phyloP scores from a whole-genome alignment of 805 yeast species.

The Sugiyamaella lignohabitans region DNA sequence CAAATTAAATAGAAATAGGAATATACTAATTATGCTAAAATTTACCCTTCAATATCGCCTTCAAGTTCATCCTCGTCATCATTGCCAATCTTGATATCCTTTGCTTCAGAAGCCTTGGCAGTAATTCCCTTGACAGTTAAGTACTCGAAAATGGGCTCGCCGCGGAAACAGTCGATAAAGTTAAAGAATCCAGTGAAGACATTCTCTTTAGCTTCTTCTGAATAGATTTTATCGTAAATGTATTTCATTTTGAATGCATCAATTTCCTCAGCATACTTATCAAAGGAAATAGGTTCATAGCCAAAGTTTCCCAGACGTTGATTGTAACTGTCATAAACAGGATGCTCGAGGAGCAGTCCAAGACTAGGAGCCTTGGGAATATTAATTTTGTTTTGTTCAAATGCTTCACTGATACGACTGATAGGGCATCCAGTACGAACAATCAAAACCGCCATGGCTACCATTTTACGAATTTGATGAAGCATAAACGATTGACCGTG shows the following conservation, averaged over 20 bases:
- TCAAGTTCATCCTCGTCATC: slow-evolving; percentile 32
- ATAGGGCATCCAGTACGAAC: slow-evolving; percentile 82
- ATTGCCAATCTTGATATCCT: slow-evolving; percentile 24
- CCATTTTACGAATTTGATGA: slow-evolving; percentile 97
- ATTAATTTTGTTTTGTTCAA: slow-evolving; percentile 65
- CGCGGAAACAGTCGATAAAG: slow-evolving; percentile 77
- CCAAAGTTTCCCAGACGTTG: slow-evolving; percentile 65
- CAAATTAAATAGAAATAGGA: background rate
- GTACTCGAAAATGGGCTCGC: slow-evolving; percentile 57
- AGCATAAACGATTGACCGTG: slow-evolving; percentile 98
- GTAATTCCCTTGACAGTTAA: slow-evolving; percentile 31
- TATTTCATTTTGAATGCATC: slow-evolving; percentile 78
- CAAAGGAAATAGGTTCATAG: slow-evolving; percentile 66
- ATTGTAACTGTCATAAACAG: slow-evolving; percentile 85
- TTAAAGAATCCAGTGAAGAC: slow-evolving; percentile 86
- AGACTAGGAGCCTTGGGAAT: slow-evolving; percentile 97
- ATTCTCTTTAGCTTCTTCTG: slow-evolving; percentile 82
- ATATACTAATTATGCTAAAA: background rate
- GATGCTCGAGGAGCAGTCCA: slow-evolving; percentile 83
- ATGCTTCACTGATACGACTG: slow-evolving; percentile 69
- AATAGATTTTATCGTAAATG: slow-evolving; percentile 88
- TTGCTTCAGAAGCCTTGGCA: slow-evolving; percentile 18
- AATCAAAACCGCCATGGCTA: slow-evolving; percentile 84
- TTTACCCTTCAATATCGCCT: slow-evolving; percentile 28
- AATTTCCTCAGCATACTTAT: slow-evolving; percentile 60